Conservation (phyloP, 2,329 filamentous ascomycete genomes). For the Venturia oleaginea region DNA sequence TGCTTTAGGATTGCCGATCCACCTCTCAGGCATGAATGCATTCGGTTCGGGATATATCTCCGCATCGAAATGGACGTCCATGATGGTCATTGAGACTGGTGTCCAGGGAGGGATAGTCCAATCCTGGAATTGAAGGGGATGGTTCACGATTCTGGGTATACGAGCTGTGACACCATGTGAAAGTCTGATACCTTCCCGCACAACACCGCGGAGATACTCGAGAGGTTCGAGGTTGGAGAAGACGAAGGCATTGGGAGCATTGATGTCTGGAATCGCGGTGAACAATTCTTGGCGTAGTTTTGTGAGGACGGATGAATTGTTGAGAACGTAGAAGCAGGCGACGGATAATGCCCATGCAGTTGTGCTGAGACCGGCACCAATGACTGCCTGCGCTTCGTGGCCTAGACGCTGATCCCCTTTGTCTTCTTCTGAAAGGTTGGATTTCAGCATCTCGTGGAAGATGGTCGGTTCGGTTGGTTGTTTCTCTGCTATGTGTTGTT, state of each 20-base stretch:
- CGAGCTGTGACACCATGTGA: conserved; percentile 21
- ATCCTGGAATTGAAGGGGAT: conserved; percentile 16
- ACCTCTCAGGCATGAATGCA: conserved; percentile 38
- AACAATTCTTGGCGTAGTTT: conserved; percentile 13
- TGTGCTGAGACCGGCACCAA: conserved; percentile 32
- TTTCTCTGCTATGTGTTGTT: background rate
- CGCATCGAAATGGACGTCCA: conserved; percentile 25
- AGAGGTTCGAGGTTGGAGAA: conserved; percentile 21
- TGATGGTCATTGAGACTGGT: conserved; percentile 15
- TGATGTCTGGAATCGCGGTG: conserved; percentile 15
- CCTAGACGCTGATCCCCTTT: conserved; percentile 21
- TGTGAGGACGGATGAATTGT: conserved; percentile 12
- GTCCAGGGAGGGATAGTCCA: conserved; percentile 16
- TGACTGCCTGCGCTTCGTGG: conserved; percentile 30
- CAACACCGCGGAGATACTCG: conserved; percentile 26
- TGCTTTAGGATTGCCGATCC: conserved; percentile 34
- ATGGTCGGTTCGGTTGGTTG: conserved; percentile 5
- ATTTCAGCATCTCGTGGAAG: conserved; percentile 13
- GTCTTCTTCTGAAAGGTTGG: conserved; percentile 17
- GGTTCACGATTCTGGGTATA: conserved; percentile 17
- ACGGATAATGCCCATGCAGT: conserved; percentile 20
- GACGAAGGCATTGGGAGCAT: conserved; percentile 15
- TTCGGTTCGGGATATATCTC: conserved; percentile 14
- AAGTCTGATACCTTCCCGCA: conserved; percentile 26
- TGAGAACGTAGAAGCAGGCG: conserved; percentile 15